Evolutionary conservation across 2,329 filamentous ascomycete species (phyloP).

Genomic region (Neofusicoccum umdonicola): DNA sequence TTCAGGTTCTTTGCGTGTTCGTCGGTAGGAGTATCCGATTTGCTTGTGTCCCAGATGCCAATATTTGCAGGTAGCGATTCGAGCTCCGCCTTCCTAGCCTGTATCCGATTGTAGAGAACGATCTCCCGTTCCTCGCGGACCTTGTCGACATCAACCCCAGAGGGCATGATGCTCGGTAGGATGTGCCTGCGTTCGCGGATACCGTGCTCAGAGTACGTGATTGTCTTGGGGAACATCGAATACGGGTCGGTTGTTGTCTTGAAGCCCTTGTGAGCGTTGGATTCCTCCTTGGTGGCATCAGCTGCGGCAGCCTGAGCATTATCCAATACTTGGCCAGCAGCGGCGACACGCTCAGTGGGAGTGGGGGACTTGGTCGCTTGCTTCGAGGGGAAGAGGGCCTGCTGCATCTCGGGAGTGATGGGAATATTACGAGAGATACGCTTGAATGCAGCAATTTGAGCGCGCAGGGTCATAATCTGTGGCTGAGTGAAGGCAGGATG

Average conservation of each 20-base stretch:
- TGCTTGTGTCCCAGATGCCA: constrained; percentile 76
- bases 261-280: constrained; percentile 46
- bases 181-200: constrained; percentile 73
- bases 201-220: constrained; percentile 78
- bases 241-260: constrained; percentile 58
- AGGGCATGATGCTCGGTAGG: constrained; percentile 84
- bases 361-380: constrained; percentile 53
- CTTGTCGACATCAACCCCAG: constrained; percentile 83
- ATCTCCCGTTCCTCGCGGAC: constrained; percentile 83
- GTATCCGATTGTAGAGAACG: constrained; percentile 86
- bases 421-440: constrained; percentile 82
- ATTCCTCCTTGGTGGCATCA: constrained; percentile 38
- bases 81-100: constrained; percentile 77
- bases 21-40: constrained; percentile 64
- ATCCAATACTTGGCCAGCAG: constrained; percentile 52
- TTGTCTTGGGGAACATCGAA: constrained; percentile 51
- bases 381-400: constrained; percentile 75
- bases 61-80: constrained; percentile 82
- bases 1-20: constrained; percentile 73
- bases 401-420: constrained; percentile 74
- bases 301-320: constrained; percentile 43
- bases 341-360: constrained; percentile 40
- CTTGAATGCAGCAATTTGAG: constrained; percentile 91
- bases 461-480: constrained; percentile 73
- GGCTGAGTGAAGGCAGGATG: constrained; percentile 63